Evolutionary conservation across 441 rosid species (phyloP), one percentile per base, ranked within the genome.

Genomic region (Corymbia citriodora): DNA sequence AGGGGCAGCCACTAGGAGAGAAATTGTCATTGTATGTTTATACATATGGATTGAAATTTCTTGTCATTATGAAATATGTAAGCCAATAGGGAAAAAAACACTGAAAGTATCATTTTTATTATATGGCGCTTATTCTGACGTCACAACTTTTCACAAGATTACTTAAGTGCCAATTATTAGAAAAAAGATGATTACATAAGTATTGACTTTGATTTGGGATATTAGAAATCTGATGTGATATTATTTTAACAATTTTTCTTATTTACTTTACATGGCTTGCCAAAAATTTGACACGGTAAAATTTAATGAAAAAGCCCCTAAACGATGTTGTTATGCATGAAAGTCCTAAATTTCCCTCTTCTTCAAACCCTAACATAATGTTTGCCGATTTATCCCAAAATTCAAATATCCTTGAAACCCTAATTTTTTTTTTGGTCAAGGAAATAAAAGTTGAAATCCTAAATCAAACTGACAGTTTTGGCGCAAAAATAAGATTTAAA

Each of bases 141-240:
- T 15, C 17, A 65, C n/a, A n/a, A 27, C 2, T n/a, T n/a, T 65
- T 65, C 0, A 9, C 8, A 9, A 18, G 5, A 7, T 65, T 10
- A n/a, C 10, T 14, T 65, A n/a, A 65, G 5, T 25, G 4, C 4
- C 36, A n/a, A 29, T n/a, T 65, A 12, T 63, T 63, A 29, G 5
- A 65, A 65, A 40, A 40, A 40, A 40, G 45, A 40, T 2, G 2
- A 31, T 68, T 21, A 68, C 11, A 3, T 55, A 1, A 8, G 12
- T 13, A 31, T 16, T 31, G 31, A 16, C 40, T 68, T 0, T 8
- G 1, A 68, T 15, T 68, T 31, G 40, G 6, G 74, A 68, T 68
- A 21, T 10, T 16, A 25, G 10, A 68, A 68, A 68, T 68, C 18
- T 0, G 2, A 65, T 0, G 0, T 13, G 9, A n/a, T 8, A n/a